A percentile compares a stretch with the other conserved stretches of the same genome.
phyloP scores from a whole-genome alignment of 1,284 basidiomycete genomes.

The Puccinia coronata region DNA sequence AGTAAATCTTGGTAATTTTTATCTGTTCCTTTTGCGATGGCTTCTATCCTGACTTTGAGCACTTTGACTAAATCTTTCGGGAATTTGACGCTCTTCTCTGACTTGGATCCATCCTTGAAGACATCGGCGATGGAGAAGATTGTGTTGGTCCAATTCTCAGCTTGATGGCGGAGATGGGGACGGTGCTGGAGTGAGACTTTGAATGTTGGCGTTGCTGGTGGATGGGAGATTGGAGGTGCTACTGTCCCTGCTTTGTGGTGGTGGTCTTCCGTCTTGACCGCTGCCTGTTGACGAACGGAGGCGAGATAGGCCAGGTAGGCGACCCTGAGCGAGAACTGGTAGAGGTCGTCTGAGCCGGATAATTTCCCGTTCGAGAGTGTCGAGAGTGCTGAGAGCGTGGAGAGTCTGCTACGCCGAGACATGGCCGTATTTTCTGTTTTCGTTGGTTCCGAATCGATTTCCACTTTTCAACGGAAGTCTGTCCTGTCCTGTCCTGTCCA shows the following conservation, averaged over 20 bases:
- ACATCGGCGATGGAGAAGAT: conserved; percentile 76
- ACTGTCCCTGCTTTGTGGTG: neutral
- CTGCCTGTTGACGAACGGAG: conserved; percentile 12
- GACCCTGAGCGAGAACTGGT: conserved; percentile 33
- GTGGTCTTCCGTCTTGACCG: conserved; percentile 26
- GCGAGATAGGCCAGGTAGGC: conserved; percentile 43
- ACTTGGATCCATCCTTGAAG: conserved; percentile 73
- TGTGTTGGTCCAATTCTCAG: conserved; percentile 54
- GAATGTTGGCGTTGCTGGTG: conserved; percentile 63
- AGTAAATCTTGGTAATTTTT: conserved; percentile 79
- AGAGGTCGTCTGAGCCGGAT: conserved; percentile 37
- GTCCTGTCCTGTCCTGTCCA: too few relatives aligned
- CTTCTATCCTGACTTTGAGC: conserved; percentile 78
- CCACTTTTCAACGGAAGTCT: too few relatives aligned
- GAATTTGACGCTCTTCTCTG: conserved; percentile 79
- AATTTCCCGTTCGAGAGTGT: neutral
- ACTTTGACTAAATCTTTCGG: conserved; percentile 88
- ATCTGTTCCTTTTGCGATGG: conserved; percentile 88
- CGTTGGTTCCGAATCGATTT: too few relatives aligned
- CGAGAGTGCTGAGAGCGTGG: conserved; percentile 40
- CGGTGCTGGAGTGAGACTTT: conserved; percentile 57
- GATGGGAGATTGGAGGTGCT: neutral
- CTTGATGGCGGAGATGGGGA: conserved; percentile 52
- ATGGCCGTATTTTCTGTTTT: too few relatives aligned
- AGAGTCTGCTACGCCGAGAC: conserved; percentile 44